Base-by-base conservation (phyloP, 2,329 filamentous ascomycete species). In the Colletotrichum camelliae region DNA sequence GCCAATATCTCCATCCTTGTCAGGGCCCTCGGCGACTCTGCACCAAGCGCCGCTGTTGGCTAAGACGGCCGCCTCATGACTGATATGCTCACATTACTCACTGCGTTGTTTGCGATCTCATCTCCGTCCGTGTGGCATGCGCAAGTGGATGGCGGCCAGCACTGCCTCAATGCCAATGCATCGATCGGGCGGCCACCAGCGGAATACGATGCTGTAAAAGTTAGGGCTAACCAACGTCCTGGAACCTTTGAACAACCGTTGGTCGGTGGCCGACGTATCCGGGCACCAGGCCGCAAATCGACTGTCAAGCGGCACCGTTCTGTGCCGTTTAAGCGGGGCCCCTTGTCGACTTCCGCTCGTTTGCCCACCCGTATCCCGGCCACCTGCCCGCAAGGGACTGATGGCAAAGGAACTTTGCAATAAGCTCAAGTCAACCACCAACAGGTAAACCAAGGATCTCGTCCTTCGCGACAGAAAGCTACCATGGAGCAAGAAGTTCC, bases 81-180 rank as follows among this genome's bases (percentile, higher is more conserved):
- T 64, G 69, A 58, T 29, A 37, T 43, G 69, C 57, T 18, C 18
- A 55, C 24, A 39, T 15, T 48, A 24, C 43, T 48, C 37, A 24
- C 33, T n/a, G 13, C 24, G 29, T 39, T 68, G 43, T 21, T 43
- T 43, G 33, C 27, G 52, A 35, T 64, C 43, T 64, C 68, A 58
- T 72, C 62, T 72, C 69, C 52, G 21, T 33, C 52, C 21, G 16
- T 24, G 33, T 33, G 18, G 58, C 39, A 61, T 61, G 31, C 37
- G 24, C 24, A 71, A 29, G 52, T 60, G 52, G 62, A 33, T 61
- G 48, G 29, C 39, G 24, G 12, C 16, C 72, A 75, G 73, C 73
- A 75, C 73, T 72, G 73, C 73, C 73, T 27, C 73, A 75, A 58
- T 64, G 73, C 39, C 57, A 75, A 68, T 73, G 57, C 69, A 37